phyloP scores from a whole-genome alignment of 208 protist species.

The Wallacemonas sp. region DNA sequence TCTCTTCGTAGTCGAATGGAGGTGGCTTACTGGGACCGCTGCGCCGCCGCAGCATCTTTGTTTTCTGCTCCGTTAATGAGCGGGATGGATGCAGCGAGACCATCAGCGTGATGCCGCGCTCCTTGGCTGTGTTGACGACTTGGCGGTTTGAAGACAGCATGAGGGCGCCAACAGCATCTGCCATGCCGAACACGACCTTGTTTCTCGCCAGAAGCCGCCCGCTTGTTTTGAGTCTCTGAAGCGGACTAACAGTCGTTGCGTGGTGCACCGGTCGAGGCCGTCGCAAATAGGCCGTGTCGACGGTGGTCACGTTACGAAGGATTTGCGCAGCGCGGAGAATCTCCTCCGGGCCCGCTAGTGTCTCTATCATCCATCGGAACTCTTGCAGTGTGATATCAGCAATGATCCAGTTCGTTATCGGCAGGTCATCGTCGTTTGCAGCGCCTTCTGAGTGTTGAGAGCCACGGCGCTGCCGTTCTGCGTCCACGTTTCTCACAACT shows the following conservation, averaged over 20 bases:
- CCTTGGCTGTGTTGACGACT: slow-evolving; percentile 39
- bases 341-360: slow-evolving; percentile 67
- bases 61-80: slow-evolving; percentile 69
- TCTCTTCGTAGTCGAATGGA: slow-evolving; percentile 21
- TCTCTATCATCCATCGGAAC: slow-evolving; percentile 80
- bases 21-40: slow-evolving; percentile 49
- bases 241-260: background rate
- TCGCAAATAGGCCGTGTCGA: slow-evolving; percentile 35
- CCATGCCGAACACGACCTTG: slow-evolving; percentile 60
- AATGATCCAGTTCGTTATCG: slow-evolving; percentile 64
- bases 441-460: background rate
- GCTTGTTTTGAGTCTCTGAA: background rate
- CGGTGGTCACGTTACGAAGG: slow-evolving; percentile 42
- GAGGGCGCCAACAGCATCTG: slow-evolving; percentile 47
- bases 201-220: slow-evolving; percentile 31
- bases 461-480: background rate
- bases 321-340: slow-evolving; percentile 45
- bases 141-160: slow-evolving; percentile 63
- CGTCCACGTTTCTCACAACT: slow-evolving; percentile 8
- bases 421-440: background rate
- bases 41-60: slow-evolving; percentile 31
- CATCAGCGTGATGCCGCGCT: slow-evolving; percentile 42
- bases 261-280: background rate
- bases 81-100: slow-evolving; percentile 57
- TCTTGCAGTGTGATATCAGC: slow-evolving; percentile 64